Conservation (phyloP, 768 basidiomycete species). For the Hypholoma sublateritium region DNA sequence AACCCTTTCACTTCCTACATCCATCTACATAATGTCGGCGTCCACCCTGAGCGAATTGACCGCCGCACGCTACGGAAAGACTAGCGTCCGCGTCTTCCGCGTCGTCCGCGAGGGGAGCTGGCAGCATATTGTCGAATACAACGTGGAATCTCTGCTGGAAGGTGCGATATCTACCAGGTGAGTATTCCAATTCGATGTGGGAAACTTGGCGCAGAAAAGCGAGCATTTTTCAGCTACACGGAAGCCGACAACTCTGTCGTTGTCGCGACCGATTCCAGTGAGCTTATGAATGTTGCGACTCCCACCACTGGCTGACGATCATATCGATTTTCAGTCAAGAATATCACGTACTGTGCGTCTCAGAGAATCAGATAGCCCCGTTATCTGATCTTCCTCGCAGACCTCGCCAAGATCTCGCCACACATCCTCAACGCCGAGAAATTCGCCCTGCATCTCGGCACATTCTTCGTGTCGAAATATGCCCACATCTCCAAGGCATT, state of each 20-base stretch:
- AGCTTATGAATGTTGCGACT: constrained; percentile 25
- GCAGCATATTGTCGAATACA: constrained; percentile 84
- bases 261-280: constrained; percentile 91
- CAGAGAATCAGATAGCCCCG: background rate
- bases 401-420: constrained; percentile 87
- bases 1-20: background rate
- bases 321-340: constrained; percentile 49
- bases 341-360: constrained; percentile 59
- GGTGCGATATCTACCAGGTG: constrained; percentile 80
- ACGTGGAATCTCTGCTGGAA: constrained; percentile 76
- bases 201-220: background rate
- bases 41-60: constrained; percentile 21
- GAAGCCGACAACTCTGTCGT: constrained; percentile 85
- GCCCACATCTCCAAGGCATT: constrained; percentile 70
- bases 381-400: constrained; percentile 30
- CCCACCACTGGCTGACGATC: background rate
- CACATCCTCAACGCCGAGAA: constrained; percentile 80
- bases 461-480: constrained; percentile 81
- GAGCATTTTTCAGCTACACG: constrained; percentile 60
- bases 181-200: constrained; percentile 5
- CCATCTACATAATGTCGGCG: background rate
- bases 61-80: constrained; percentile 81
- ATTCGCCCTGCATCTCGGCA: constrained; percentile 86
- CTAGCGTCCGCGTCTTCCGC: constrained; percentile 83
- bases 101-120: constrained; percentile 69